Evolutionary conservation across 148 eudicot species (phyloP).

Genomic region (Linanthus parryae): DNA sequence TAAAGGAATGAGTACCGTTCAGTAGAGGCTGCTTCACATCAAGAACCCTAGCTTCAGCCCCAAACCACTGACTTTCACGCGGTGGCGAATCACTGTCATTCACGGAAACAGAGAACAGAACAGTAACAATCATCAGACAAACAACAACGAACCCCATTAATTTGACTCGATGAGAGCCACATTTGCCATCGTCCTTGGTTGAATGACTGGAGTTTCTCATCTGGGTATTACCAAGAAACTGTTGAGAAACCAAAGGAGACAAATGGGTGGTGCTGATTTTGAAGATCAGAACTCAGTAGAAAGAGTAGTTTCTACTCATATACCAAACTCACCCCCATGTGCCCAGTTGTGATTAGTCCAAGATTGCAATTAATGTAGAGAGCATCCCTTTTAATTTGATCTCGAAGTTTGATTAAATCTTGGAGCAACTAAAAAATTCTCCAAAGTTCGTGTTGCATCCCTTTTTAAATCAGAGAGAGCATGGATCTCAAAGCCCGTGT

Average conservation of each 20-base stretch:
- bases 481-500: too few relatives aligned
- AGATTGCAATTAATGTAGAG: too few relatives aligned
- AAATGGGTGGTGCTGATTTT: neutral
- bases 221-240: neutral
- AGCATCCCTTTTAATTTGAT: too few relatives aligned
- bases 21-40: slow-evolving; percentile 12
- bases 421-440: too few relatives aligned
- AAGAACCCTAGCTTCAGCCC: slow-evolving; percentile 32
- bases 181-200: slow-evolving; percentile 14
- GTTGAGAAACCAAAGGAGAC: neutral
- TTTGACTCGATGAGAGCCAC: slow-evolving; percentile 25
- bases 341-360: too few relatives aligned
- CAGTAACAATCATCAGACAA: slow-evolving; percentile 32
- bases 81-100: slow-evolving; percentile 18
- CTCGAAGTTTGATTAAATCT: too few relatives aligned
- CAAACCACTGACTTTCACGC: slow-evolving; percentile 20
- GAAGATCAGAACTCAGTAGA: neutral
- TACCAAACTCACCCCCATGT: too few relatives aligned
- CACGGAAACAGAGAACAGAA: slow-evolving; percentile 29
- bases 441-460: too few relatives aligned
- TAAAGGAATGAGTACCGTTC: slow-evolving; percentile 11
- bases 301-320: too few relatives aligned
- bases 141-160: slow-evolving; percentile 31
- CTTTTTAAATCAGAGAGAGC: too few relatives aligned
- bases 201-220: slow-evolving; percentile 7